Base-by-base conservation (phyloP, 371 early-diverging fungal genomes). In the Mucor ambiguus region DNA sequence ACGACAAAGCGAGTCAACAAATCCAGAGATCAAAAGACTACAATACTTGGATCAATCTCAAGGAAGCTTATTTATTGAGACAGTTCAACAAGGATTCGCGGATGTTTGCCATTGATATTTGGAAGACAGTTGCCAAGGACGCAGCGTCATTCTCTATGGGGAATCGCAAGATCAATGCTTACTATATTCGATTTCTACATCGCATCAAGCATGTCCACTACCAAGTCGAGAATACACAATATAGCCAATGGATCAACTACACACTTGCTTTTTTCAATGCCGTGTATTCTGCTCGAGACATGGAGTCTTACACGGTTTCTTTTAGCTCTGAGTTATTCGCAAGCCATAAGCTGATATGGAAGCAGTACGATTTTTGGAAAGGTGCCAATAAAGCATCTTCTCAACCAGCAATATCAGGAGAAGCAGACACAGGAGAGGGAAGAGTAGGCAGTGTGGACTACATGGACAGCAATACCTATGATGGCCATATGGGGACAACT, bases 81-180 rank as follows among this genome's bases (percentile, higher is more conserved):
- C 24, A 60, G 14, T 60, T 60, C 44, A 28, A 26, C 14, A 60
- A 60, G 24, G 11, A 16, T 24, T 41, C 60, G 6, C 43, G 60
- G 3, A 44, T 60, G 44, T 43, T 60, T 60, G 43, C 41, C 8
- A 29, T 60, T 10, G 60, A 60, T 8, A n/a, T 12, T 11, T 60
- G 60, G 60, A 60, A 60, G 18, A 22, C 35, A 6, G 10, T 58
- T 8, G 20, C 35, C 20, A 35, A 20, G n/a, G 22, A 35, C n/a
- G 22, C 14, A n/a, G 32, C 37, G 0, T 20, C 20, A 1, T 58
- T 22, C 22, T 58, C 35, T 4, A 22, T 46, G 11, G 46, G 46
- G 5, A 46, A 46, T n/a, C n/a, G 22, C 22, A 22, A 46, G 3
- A 46, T 46, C 22, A 46, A 46, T 22, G 11, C 20, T 9, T 24